phyloP scores from a whole-genome alignment of 495 filamentous ascomycete genomes.

The Daldinia decipiens region DNA sequence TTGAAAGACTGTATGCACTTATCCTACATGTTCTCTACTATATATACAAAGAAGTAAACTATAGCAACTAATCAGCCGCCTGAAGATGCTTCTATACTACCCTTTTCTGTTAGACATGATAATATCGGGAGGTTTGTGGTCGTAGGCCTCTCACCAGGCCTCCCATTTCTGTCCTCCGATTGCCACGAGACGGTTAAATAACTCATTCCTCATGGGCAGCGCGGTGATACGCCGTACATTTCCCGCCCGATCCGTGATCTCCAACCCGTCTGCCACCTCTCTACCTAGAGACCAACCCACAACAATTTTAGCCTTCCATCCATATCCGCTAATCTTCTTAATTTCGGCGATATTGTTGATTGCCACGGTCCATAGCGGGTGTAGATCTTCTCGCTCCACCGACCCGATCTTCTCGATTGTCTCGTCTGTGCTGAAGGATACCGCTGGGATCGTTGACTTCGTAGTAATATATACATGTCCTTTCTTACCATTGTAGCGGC shows the following conservation, averaged over 20 bases:
- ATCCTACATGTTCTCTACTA: neutral
- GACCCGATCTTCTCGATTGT: slow-evolving; percentile 57
- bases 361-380: slow-evolving; percentile 64
- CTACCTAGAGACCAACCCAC: slow-evolving; percentile 83
- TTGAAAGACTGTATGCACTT: neutral
- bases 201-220: slow-evolving; percentile 76
- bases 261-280: slow-evolving; percentile 81
- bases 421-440: slow-evolving; percentile 65
- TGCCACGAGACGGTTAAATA: slow-evolving; percentile 86
- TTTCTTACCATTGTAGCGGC: slow-evolving; percentile 73
- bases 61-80: neutral
- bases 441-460: slow-evolving; percentile 64
- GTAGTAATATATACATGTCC: slow-evolving; percentile 77
- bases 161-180: slow-evolving; percentile 92
- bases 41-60: neutral
- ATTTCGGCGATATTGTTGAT: slow-evolving; percentile 69
- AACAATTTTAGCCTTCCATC: slow-evolving; percentile 88
- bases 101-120: slow-evolving; percentile 17
- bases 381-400: slow-evolving; percentile 61
- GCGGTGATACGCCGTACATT: slow-evolving; percentile 73
- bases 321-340: slow-evolving; percentile 84
- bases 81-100: slow-evolving; percentile 7
- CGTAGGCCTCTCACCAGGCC: slow-evolving; percentile 65
- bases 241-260: slow-evolving; percentile 68
- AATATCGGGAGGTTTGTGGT: neutral